Conservation (phyloP, 306 rosid genomes). For the Inga leiocalycina region DNA sequence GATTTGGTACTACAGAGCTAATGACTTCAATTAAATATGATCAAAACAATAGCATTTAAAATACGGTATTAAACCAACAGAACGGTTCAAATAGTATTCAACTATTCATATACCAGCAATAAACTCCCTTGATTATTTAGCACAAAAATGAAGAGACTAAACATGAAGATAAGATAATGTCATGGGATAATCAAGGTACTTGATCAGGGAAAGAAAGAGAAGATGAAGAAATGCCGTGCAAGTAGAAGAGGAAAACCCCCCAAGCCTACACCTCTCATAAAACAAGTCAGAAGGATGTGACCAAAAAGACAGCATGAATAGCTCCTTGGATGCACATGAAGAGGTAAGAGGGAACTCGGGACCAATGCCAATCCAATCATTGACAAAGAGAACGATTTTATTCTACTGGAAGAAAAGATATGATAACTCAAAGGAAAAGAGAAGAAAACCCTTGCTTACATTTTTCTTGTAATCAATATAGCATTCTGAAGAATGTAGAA, state of each 20-base stretch:
- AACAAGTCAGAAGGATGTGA: neutral
- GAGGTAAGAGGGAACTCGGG: neutral
- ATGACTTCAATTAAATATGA: neutral
- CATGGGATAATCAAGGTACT: neutral
- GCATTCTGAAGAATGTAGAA: neutral
- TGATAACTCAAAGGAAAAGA: neutral
- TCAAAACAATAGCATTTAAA: neutral
- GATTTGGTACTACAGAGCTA: neutral
- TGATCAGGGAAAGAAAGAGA: neutral
- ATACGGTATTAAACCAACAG: slow-evolving; percentile 1
- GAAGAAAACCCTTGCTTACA: neutral
- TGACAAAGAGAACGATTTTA: neutral
- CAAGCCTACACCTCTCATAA: neutral
- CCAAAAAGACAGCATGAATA: neutral
- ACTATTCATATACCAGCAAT: neutral
- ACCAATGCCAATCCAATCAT: neutral
- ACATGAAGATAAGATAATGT: neutral
- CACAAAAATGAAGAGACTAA: neutral
- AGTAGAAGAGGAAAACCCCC: neutral
- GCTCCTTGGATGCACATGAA: neutral
- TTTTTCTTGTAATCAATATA: neutral
- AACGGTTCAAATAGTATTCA: neutral
- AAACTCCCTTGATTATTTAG: neutral
- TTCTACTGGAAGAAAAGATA: neutral
- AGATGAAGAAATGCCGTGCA: neutral